Evolutionary conservation across 441 rosid species (phyloP), one percentile per base, ranked within the genome.

Genomic region (Macaranga tanarius): DNA sequence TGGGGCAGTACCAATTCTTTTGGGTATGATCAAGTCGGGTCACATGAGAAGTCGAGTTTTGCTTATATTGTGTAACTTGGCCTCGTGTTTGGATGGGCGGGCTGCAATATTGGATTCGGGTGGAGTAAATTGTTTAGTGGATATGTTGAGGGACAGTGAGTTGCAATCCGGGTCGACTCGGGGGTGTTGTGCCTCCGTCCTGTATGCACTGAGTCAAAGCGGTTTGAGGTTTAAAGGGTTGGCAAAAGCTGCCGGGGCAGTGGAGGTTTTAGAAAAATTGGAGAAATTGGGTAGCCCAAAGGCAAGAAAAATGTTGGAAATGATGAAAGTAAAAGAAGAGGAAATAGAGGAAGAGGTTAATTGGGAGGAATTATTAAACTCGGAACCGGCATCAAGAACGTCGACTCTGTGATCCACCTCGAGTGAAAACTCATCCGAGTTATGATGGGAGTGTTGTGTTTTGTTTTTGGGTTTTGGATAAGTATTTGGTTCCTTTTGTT

Each of bases 281-380:
- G 95, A 85, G 89, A 77, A 73, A 23, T 61, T 58, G 13, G 84
- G 86, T n/a, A 77, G 80, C 48, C 69, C 78, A 25, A 82, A 81
- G 80, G 86, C 78, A 26, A 86, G 47, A 73, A 65, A 73, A 58
- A 74, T 89, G 51, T 45, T 86, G 78, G 84, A 87, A 75, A 68
- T 81, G 77, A 75, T 88, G 85, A 84, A 82, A 38, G 72, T 61
- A 23, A 76, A 51, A 22, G 73, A 38, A 5, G 91, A 77, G 57
- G 84, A 62, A 59, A 82, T 75, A 70, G 88, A 81, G 25, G 91
- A 79, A 10, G 87, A 79, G 61, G 74, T 87, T 73, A 89, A 87
- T 76, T 95, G 99, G 99, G 97, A 90, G 73, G 90, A 82, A 12
- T 71, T 90, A 84, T 87, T 92, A 7, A 87, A 86, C 61, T 82